These are phyloP conservation scores for Penicillium antarcticum DNA, from an alignment of 495 filamentous ascomycete genomes.

Conservation along the genomic window DNA sequence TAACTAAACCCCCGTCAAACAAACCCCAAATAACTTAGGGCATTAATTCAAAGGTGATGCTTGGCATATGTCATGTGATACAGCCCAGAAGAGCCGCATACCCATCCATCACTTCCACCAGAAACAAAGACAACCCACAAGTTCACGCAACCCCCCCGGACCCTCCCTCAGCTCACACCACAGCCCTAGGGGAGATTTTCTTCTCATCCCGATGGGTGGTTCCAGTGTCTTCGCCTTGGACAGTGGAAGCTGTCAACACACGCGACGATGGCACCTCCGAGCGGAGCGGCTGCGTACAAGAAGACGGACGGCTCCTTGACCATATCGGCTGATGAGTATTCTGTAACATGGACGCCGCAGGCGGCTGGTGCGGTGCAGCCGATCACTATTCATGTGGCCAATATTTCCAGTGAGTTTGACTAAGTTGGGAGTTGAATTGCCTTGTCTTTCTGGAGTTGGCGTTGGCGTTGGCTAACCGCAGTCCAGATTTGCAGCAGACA, in stretches of 20 bases:
- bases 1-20: too few species aligned
- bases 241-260: conserved; percentile 44
- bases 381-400: conserved; percentile 66
- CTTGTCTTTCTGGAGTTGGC: neutral
- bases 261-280: conserved; percentile 54
- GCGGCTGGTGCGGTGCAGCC: conserved; percentile 48
- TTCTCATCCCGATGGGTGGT: conserved; percentile 44
- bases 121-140: conserved; percentile 4
- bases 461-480: conserved; percentile 5
- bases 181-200: conserved; percentile 19
- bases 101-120: conserved; percentile 9
- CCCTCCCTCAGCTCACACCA: conserved; percentile 20
- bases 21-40: neutral
- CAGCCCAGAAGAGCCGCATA: conserved; percentile 15
- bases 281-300: conserved; percentile 79
- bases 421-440: neutral
- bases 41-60: conserved; percentile 1
- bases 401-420: conserved; percentile 68
- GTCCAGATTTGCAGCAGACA: conserved; percentile 82
- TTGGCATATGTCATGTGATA: conserved; percentile 17
- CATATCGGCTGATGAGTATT: conserved; percentile 63
- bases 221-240: conserved; percentile 33
- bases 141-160: conserved; percentile 20
- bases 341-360: conserved; percentile 74
- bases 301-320: conserved; percentile 90